Base-by-base conservation (phyloP, 148 eudicot genomes). In the Agrostemma githago region DNA sequence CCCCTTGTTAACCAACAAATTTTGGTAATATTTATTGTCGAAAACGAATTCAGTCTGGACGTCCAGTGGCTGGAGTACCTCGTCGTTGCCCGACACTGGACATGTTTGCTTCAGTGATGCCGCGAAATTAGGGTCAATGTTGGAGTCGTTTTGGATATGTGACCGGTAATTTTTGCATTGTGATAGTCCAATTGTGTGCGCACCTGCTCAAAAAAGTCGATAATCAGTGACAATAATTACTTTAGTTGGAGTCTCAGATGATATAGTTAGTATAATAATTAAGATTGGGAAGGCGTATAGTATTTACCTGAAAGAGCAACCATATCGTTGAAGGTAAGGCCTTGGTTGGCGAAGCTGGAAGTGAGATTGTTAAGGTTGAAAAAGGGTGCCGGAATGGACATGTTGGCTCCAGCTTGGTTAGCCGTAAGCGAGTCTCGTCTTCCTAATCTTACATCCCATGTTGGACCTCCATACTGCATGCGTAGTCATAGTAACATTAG, bases 121-220 rank as follows among this genome's bases (percentile, higher is more conserved):
- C 1, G 89, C 92, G 3, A 83, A 88, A 41, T 82, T 62, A 0
- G 84, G 38, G 59, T 86, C 76, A 11, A 92, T 86, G 78, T 86
- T 80, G 46, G 85, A 69, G 19, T 92, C 92, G 54, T 87, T 89
- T 86, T 89, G 81, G 66, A 89, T 72, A 7, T 86, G 88, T 9
- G 75, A 5, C 40, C 90, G 80, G 77, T 85, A 92, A n/a, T 42
- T 71, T 11, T 57, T 38, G 77, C 97, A 91, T 67, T 88, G 82
- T 34, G 93, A 92, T 74, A 83, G 82, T 2, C 96, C 96, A 43
- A 91, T 76, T 6, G 96, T 89, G 79, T 91, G 93, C 4, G 82
- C 80, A 16, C 92, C 97, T 89, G 68, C 1, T 26, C 34, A 26
- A 26, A 26, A 26, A 26, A 26, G 34, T 26, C 34, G 34, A 26